Evolutionary conservation across 176 grass and related monocot species (phyloP).

Genomic region (Zoysia japonica): DNA sequence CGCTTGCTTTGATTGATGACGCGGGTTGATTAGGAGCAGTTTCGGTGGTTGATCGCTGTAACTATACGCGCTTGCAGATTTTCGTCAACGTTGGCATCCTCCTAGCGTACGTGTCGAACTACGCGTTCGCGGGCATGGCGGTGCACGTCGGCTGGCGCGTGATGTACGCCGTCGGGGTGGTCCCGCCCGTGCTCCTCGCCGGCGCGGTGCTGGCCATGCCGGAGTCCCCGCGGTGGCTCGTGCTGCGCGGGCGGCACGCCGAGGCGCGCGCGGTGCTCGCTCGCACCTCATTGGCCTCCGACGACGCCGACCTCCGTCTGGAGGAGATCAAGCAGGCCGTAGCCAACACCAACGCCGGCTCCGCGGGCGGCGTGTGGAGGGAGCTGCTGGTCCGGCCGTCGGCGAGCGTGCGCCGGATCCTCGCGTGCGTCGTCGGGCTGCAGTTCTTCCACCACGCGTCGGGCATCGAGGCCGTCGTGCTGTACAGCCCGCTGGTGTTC

Average conservation of each 20-base stretch:
- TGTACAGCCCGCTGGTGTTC: slow-evolving; percentile 56
- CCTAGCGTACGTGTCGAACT: slow-evolving; percentile 45
- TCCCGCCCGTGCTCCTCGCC: slow-evolving; percentile 37
- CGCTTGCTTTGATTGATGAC: too few relatives aligned
- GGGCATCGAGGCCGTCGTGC: slow-evolving; percentile 46
- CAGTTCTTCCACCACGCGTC: slow-evolving; percentile 44
- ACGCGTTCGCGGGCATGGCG: slow-evolving; percentile 44
- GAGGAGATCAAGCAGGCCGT: slow-evolving; percentile 38
- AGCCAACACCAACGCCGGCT: not conserved
- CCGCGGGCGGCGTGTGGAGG: not conserved
- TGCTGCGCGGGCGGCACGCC: slow-evolving; percentile 47
- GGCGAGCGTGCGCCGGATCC: slow-evolving; percentile 27
- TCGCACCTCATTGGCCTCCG: slow-evolving; percentile 15
- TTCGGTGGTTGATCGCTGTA: too few relatives aligned
- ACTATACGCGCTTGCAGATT: slow-evolving; percentile 2
- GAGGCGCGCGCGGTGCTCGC: slow-evolving; percentile 44
- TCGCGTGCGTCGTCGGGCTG: slow-evolving; percentile 26
- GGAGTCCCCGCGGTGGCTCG: slow-evolving; percentile 74
- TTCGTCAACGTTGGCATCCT: slow-evolving; percentile 39
- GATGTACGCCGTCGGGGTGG: slow-evolving; percentile 39
- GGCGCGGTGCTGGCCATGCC: slow-evolving; percentile 50
- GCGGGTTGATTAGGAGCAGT: too few relatives aligned
- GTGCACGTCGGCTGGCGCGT: slow-evolving; percentile 49
- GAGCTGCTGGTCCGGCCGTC: not conserved
- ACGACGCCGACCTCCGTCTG: slow-evolving; percentile 50